phyloP scores from a whole-genome alignment of 2,329 filamentous ascomycete species.

The Hymenotorrendiella dingleyae region DNA sequence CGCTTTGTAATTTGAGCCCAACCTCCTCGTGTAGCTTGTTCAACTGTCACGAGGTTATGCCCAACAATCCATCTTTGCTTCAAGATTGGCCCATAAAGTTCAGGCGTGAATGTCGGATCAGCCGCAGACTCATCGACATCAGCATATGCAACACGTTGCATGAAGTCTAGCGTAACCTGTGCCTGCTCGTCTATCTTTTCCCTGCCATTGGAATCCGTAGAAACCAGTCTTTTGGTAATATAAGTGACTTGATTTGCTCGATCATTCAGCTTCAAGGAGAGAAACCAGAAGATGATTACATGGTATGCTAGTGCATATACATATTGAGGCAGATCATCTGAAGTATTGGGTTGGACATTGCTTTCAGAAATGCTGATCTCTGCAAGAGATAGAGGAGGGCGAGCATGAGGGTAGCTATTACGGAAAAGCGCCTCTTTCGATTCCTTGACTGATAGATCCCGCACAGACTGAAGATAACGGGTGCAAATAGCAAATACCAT shows the following conservation, averaged over 20 bases:
- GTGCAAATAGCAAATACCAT: conserved; percentile 95
- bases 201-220: conserved; percentile 68
- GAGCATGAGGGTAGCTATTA: conserved; percentile 33
- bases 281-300: conserved; percentile 95
- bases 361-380: conserved; percentile 37
- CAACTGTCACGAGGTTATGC: conserved; percentile 67
- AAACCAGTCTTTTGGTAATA: conserved; percentile 80
- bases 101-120: conserved; percentile 58
- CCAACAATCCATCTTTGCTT: conserved; percentile 68
- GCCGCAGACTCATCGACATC: conserved; percentile 73
- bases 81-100: conserved; percentile 59
- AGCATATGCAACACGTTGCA: conserved; percentile 82
- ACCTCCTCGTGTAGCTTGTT: conserved; percentile 60
- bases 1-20: conserved; percentile 67
- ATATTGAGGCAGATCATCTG: conserved; percentile 83
- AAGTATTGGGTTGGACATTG: conserved; percentile 35
- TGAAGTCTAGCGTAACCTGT: conserved; percentile 88
- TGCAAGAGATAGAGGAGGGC: conserved; percentile 31
- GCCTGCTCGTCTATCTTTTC: conserved; percentile 85
- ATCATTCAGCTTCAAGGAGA: conserved; percentile 79
- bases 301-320: conserved; percentile 92
- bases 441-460: conserved; percentile 50
- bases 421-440: conserved; percentile 31
- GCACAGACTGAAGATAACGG: conserved; percentile 83
- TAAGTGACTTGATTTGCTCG: conserved; percentile 78